Base-by-base conservation (phyloP, 768 basidiomycete species). In the Candolleomyces eurysporus region DNA sequence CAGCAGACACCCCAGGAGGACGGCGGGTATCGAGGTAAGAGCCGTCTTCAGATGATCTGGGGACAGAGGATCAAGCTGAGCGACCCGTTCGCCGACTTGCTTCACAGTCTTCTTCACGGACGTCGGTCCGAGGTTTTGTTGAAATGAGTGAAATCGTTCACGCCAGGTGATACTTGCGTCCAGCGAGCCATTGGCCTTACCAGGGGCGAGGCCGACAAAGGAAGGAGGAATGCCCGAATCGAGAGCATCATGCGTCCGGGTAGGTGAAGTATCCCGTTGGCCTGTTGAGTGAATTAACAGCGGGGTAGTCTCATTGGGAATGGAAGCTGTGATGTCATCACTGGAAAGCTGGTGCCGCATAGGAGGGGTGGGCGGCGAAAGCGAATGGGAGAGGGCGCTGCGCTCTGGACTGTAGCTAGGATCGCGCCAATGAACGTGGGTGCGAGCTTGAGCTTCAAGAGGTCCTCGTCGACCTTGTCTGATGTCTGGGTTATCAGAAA, bases 1-100 rank as follows among this genome's bases (percentile, higher is more conserved):
- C 60, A 98, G 76, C 42, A 98, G 72, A 65, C 85, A 82, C 7
- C 95, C 96, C 22, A 97, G 78, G 16, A 94, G 69, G 3, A 96
- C 93, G 0, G 94, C 91, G 0, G 96, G 95, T n/a, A 96, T 66
- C 0, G 86, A 79, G 53, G 69, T 73, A 5, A 82, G 62, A 0
- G 76, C 79, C 17, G 71, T 72, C 52, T 59, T 64, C 13, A 63
- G 69, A 54, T 67, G 69, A 14, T 57, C 67, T 65, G 59, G 68
- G 67, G 43, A 48, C 13, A 48, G 21, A 2, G 57, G 45, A 32
- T 46, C 45, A 13, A 58, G 22, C 26, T 46, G 46, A 9, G 6
- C 45, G 7, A 58, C 26, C 42, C 26, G 22, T 11, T n/a, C 42
- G 26, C 26, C 26, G 4, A 26, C 26, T 26, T 26, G 26, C 32